A percentile compares a stretch with the other conserved stretches of the same genome.
Conservation (phyloP, 129 eudicot genomes). For the Smallanthus sonchifolius region DNA sequence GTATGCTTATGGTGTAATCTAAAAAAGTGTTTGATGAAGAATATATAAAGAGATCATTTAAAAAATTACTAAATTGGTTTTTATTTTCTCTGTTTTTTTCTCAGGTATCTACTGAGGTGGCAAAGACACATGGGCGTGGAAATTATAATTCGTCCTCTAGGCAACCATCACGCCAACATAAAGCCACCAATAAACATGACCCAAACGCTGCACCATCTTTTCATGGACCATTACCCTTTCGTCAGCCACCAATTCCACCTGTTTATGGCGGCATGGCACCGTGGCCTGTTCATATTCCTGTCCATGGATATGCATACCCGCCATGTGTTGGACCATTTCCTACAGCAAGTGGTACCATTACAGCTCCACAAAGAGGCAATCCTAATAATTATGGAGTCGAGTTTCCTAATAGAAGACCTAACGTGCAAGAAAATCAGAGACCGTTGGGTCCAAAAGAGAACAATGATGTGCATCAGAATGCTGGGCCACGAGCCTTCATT, state of each 20-base stretch:
- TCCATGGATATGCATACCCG: constrained; percentile 58
- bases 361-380: constrained; percentile 46
- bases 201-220: constrained; percentile 47
- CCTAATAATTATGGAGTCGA: constrained; percentile 36
- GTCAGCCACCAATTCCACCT: constrained; percentile 55
- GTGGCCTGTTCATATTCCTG: constrained; percentile 46
- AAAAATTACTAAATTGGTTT: not conserved
- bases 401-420: constrained; percentile 49
- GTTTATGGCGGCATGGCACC: constrained; percentile 59
- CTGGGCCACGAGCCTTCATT: constrained; percentile 65
- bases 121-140: constrained; percentile 53
- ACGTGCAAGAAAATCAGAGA: constrained; percentile 45
- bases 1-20: too few species aligned
- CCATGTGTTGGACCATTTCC: constrained; percentile 48
- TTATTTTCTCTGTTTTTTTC: constrained; percentile 4
- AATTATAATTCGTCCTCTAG: constrained; percentile 45
- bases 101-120: constrained; percentile 55
- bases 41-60: not conserved
- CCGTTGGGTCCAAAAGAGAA: constrained; percentile 45
- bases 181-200: constrained; percentile 51
- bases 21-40: not conserved
- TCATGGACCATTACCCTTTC: constrained; percentile 57
- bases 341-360: constrained; percentile 40
- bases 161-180: constrained; percentile 53
- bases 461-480: constrained; percentile 38